Percentiles rank a stretch among this genome's conserved stretches.
These are phyloP conservation scores for Coemansia sp. DNA, from an alignment of 192 early-diverging fungal species.

Conservation along the genomic window DNA sequence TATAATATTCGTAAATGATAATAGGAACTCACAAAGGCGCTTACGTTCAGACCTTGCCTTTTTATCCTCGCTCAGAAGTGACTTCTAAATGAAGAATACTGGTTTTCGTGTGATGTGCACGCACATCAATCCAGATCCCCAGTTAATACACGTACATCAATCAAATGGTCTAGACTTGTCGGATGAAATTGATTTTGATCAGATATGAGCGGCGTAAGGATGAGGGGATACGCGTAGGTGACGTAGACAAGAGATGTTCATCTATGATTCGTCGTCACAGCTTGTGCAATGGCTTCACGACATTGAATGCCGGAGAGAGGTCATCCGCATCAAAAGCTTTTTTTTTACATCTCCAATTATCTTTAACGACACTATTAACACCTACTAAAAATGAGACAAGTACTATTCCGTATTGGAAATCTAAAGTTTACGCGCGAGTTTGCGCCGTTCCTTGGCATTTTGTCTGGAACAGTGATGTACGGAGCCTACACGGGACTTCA, in stretches of 20 bases:
- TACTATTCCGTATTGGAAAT: slow-evolving; percentile 30
- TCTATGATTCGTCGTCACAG: not conserved
- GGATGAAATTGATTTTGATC: not conserved
- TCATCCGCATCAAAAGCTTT: not conserved
- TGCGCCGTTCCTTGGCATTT: slow-evolving; percentile 11
- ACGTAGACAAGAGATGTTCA: not conserved
- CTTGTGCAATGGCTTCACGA: not conserved
- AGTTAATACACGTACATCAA: not conserved
- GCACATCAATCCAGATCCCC: not conserved
- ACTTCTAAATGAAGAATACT: too few species aligned
- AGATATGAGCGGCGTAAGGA: not conserved
- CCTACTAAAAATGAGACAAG: slow-evolving; percentile 2
- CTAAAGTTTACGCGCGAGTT: slow-evolving; percentile 22
- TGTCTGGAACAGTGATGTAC: slow-evolving; percentile 10
- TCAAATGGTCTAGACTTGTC: not conserved
- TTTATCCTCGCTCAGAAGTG: not conserved
- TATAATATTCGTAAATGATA: not conserved
- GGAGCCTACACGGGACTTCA: slow-evolving; percentile 28
- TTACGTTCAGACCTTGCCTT: not conserved
- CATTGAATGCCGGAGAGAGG: not conserved
- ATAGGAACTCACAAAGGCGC: not conserved
- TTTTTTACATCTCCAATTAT: not conserved
- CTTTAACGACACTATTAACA: not conserved
- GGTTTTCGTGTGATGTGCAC: not conserved
- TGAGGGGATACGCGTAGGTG: not conserved